Percentiles rank a stretch among this genome's conserved stretches.
phyloP scores from a whole-genome alignment of 805 yeast genomes.

The Candida koratica region DNA sequence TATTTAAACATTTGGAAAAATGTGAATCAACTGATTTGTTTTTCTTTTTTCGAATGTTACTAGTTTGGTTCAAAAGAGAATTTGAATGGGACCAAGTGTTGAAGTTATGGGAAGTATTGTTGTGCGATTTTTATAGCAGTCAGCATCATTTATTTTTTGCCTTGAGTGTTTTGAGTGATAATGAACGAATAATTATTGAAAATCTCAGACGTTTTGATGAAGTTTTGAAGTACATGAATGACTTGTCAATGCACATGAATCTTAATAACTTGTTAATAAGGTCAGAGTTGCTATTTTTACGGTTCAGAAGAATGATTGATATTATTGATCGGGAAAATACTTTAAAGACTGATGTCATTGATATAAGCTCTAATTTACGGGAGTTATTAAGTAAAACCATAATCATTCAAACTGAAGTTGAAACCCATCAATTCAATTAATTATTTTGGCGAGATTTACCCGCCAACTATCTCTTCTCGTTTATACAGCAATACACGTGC shows the following conservation, averaged over 20 bases:
- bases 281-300: slow-evolving; percentile 76
- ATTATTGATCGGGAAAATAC: slow-evolving; percentile 58
- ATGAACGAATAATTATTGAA: slow-evolving; percentile 71
- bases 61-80: slow-evolving; percentile 95
- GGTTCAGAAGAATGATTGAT: slow-evolving; percentile 75
- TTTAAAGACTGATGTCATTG: slow-evolving; percentile 18
- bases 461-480: no score
- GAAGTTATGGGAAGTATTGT: slow-evolving; percentile 85
- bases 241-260: slow-evolving; percentile 71
- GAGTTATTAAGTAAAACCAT: slow-evolving; percentile 55
- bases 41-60: slow-evolving; percentile 89
- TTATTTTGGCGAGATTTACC: no score
- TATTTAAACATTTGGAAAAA: slow-evolving; percentile 76
- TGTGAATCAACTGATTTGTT: slow-evolving; percentile 89
- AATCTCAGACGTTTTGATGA: slow-evolving; percentile 82
- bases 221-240: slow-evolving; percentile 88
- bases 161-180: slow-evolving; percentile 82
- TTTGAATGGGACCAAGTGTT: slow-evolving; percentile 73
- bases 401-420: slow-evolving; percentile 60
- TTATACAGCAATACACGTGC: no score
- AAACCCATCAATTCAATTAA: no score
- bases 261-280: slow-evolving; percentile 75
- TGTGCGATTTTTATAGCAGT: slow-evolving; percentile 82
- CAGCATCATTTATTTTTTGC: slow-evolving; percentile 89
- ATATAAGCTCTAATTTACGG: slow-evolving; percentile 53